Evolutionary conservation across 2,329 filamentous ascomycete species (phyloP), one percentile per base, ranked within the genome.

Genomic region (Ascochyta pisi): DNA sequence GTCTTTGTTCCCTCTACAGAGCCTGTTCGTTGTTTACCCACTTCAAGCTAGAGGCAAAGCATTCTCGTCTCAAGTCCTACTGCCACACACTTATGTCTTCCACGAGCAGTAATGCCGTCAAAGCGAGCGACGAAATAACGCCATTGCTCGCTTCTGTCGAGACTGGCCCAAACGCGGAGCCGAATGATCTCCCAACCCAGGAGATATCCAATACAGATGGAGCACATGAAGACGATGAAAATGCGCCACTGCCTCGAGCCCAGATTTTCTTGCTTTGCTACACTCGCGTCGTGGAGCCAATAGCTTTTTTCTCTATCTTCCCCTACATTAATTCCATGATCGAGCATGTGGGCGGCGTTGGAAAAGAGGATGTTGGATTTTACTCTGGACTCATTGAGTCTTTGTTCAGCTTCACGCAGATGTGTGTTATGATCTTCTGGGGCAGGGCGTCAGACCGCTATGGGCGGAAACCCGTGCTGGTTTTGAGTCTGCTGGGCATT

Each of bases 231-330:
- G 58, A 66, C 9, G 61, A 73, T 3, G 64, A 69, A 26, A 59
- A 71, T 31, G 56, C 52, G 22, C 70, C 70, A 15, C 44, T 75
- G n/a, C 70, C 71, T 1, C 57, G 58, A 26, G 13, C 34, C 0
- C 91, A 94, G 71, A 86, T 95, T 48, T 73, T 89, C 29, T 74
- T 90, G 10, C 84, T 95, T 12, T 94, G 90, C 78, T 90, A 87
- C 70, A 86, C 87, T 1, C 85, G 90, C 6, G 70, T 90, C 24
- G 80, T 91, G 40, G 91, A 94, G 68, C 90, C 91, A 0, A 83
- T 93, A 37, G 89, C 89, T n/a, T 94, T 91, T 78, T 94, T 93
- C 78, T 86, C 83, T 70, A 91, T 94, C 71, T 90, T 94, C 66
- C 89, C 90, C 0, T 94, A 90, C 76, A 84, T 95, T 74, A 91